Conservation (phyloP, 352 stramenopile species). For the Elongisporangium anandrum region DNA sequence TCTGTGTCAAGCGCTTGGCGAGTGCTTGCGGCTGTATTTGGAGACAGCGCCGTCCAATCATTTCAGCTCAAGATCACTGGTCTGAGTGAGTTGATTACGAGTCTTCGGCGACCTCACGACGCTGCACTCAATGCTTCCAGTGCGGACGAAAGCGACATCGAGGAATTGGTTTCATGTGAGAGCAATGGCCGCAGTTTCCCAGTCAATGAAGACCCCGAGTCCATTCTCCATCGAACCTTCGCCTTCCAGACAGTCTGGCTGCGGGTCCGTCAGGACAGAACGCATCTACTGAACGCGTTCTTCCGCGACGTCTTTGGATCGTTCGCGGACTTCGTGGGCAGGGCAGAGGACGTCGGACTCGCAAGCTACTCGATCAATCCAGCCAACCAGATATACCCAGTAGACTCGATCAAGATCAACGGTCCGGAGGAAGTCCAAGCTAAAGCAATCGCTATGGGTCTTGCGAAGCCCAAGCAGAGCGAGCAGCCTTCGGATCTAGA, state of each 20-base stretch:
- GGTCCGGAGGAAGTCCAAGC: not conserved
- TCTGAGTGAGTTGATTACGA: too few relatives aligned
- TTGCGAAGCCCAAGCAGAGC: not conserved
- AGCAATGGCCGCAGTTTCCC: too few relatives aligned
- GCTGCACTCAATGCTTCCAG: not conserved
- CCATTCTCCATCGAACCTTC: not conserved
- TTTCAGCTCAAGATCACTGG: not conserved
- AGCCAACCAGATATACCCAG: not conserved
- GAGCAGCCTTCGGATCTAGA: not conserved
- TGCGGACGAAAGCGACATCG: not conserved
- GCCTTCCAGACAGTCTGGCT: not conserved
- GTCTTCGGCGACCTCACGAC: not conserved
- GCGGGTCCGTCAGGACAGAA: not conserved
- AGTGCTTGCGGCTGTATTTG: not conserved
- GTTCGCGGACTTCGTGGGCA: not conserved
- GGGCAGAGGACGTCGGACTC: not conserved
- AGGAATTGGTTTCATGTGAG: not conserved
- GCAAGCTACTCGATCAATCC: not conserved
- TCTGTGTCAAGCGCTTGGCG: not conserved
- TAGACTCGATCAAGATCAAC: not conserved
- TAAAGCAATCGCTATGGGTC: not conserved
- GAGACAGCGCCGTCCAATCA: not conserved
- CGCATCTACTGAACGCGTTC: not conserved
- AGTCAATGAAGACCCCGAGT: not conserved
- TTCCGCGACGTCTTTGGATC: not conserved